These are phyloP conservation scores for Zygotorulaspora mrakii DNA, from an alignment of 1,139 yeast genomes.

Conservation along the genomic window DNA sequence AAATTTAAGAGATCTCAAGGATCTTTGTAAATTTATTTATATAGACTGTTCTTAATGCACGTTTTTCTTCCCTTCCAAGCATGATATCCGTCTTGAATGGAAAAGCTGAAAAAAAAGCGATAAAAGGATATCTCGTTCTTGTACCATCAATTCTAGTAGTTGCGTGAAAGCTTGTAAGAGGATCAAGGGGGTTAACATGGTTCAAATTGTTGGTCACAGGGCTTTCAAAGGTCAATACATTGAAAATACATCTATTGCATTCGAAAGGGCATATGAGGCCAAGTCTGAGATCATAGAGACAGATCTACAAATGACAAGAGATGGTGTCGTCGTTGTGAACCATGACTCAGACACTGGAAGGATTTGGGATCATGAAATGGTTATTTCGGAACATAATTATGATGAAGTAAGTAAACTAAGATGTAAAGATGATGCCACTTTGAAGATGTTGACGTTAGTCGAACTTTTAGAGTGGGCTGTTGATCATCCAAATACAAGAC, in stretches of 20 bases:
- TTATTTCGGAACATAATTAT: constrained; percentile 40
- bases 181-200: constrained; percentile 11
- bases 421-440: constrained; percentile 52
- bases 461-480: constrained; percentile 60
- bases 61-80: too few species aligned
- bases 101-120: too few species aligned
- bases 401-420: constrained; percentile 49
- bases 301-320: constrained; percentile 75
- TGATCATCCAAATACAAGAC: constrained; percentile 41
- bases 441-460: constrained; percentile 57
- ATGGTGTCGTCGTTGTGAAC: constrained; percentile 67
- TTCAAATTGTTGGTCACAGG: constrained; percentile 42
- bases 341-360: constrained; percentile 49
- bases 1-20: constrained; percentile 20
- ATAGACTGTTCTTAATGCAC: too few species aligned
- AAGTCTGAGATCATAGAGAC: constrained; percentile 79
- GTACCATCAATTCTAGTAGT: too few species aligned
- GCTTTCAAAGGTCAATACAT: constrained; percentile 50
- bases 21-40: constrained; percentile 9
- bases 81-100: too few species aligned
- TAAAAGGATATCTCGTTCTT: too few species aligned
- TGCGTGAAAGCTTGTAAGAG: too few species aligned
- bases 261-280: constrained; percentile 61
- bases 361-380: constrained; percentile 37
- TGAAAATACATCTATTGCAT: constrained; percentile 76